A percentile compares a stretch with the other conserved stretches of the same genome.
Evolutionary conservation across 129 eudicot species (phyloP).

Genomic region (carrot (Daucus carota)): DH1_v3.0 NC_030382.2:52320501-52321000

Average conservation of each 20-base stretch:
- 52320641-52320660: not conserved
- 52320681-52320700: slow-evolving; percentile 11
- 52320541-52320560: too few species aligned
- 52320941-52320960: slow-evolving; percentile 55
- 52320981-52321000: slow-evolving; percentile 59
- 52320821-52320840: slow-evolving; percentile 53
- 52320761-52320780: slow-evolving; percentile 8
- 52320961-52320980: slow-evolving; percentile 57
- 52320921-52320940: slow-evolving; percentile 55
- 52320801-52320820: not conserved
- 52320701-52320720: slow-evolving; percentile 16
- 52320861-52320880: slow-evolving; percentile 59
- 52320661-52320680: not conserved
- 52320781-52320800: slow-evolving; percentile 19
- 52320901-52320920: slow-evolving; percentile 63
- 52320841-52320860: slow-evolving; percentile 59
- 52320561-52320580: too few species aligned
- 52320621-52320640: not conserved
- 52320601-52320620: not conserved
- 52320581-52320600: not conserved
- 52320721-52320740: slow-evolving; percentile 12
- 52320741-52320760: slow-evolving; percentile 5
- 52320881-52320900: slow-evolving; percentile 69
- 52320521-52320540: too few species aligned
- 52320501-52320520: too few species aligned